These are phyloP conservation scores for Samsoniella hepiali DNA, from an alignment of 2,329 filamentous ascomycete genomes.

Conservation along the genomic window DNA sequence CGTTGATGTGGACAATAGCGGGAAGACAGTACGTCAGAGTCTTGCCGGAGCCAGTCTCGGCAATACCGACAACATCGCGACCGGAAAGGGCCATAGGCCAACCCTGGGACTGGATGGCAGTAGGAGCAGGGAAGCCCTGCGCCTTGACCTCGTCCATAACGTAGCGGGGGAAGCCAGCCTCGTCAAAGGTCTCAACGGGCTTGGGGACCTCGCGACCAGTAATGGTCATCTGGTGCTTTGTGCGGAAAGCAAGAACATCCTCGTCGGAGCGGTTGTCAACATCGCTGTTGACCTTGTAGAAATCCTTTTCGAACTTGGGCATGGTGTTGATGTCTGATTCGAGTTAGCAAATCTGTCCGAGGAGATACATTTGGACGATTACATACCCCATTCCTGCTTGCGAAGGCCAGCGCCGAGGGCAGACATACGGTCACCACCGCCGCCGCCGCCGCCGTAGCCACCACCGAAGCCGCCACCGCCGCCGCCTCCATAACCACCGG, in stretches of 20 bases:
- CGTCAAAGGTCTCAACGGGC: slow-evolving; percentile 94
- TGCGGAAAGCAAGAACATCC: slow-evolving; percentile 87
- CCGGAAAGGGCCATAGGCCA: slow-evolving; percentile 99
- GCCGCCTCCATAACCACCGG: slow-evolving; percentile 38
- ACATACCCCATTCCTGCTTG: slow-evolving; percentile 83
- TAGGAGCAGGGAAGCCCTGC: slow-evolving; percentile 90
- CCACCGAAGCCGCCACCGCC: slow-evolving; percentile 37
- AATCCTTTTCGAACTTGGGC: slow-evolving; percentile 98
- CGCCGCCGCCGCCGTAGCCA: slow-evolving; percentile 43
- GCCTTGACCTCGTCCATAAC: slow-evolving; percentile 99
- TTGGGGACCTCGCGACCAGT: slow-evolving; percentile 79
- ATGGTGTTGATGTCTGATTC: slow-evolving; percentile 66
- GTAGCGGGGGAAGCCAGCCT: slow-evolving; percentile 94
- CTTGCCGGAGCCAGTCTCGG: slow-evolving; percentile 98
- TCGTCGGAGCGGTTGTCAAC: slow-evolving; percentile 70
- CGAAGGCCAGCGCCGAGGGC: slow-evolving; percentile 84
- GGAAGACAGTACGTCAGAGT: slow-evolving; percentile 97
- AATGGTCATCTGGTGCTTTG: slow-evolving; percentile 79
- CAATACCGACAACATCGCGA: slow-evolving; percentile 97
- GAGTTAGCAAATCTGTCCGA: slow-evolving; percentile 31
- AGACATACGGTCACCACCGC: slow-evolving; percentile 90
- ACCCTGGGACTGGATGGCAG: slow-evolving; percentile 94
- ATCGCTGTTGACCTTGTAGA: slow-evolving; percentile 92
- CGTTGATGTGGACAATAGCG: slow-evolving; percentile 98
- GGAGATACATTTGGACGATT: slow-evolving; percentile 21